phyloP scores from a whole-genome alignment of 495 filamentous ascomycete species.

The Penicillium tannophilum region DNA sequence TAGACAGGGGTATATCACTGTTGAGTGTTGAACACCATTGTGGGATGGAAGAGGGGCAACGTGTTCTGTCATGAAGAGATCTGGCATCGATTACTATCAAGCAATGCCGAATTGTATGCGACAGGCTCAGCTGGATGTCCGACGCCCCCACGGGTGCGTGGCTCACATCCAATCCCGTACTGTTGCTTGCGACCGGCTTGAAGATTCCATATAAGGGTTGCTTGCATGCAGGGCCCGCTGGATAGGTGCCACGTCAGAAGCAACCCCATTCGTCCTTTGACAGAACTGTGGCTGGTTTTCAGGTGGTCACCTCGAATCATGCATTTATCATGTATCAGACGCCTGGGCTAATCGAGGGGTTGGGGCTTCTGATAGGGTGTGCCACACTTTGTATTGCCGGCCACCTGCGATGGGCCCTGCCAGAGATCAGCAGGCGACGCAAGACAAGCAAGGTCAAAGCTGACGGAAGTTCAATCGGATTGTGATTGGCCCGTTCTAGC shows the following conservation, averaged over 20 bases:
- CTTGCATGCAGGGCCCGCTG: constrained; percentile 16
- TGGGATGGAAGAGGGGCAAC: not conserved
- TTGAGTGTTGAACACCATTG: constrained; percentile 3
- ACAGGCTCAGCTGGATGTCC: constrained; percentile 19
- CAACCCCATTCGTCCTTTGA: constrained; percentile 18
- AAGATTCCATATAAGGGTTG: constrained; percentile 20
- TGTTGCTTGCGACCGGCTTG: constrained; percentile 10
- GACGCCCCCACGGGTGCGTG: constrained; percentile 2
- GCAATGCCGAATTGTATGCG: not conserved
- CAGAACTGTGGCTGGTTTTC: constrained; percentile 20
- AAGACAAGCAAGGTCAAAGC: constrained; percentile 13
- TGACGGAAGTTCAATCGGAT: constrained; percentile 6
- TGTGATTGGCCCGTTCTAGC: constrained; percentile 23
- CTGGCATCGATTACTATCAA: constrained; percentile 4
- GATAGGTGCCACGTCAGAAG: constrained; percentile 36
- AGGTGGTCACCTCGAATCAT: constrained; percentile 13
- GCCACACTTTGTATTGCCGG: constrained; percentile 16
- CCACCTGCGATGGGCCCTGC: constrained; percentile 12
- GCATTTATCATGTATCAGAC: constrained; percentile 30
- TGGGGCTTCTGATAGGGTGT: constrained; percentile 22
- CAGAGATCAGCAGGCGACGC: constrained; percentile 15
- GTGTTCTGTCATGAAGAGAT: constrained; percentile 16
- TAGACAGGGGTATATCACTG: constrained; percentile 1
- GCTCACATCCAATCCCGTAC: constrained; percentile 11
- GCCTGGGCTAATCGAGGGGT: constrained; percentile 4